phyloP scores from a whole-genome alignment of 805 yeast genomes.

The Hanseniaspora pseudoguilliermondii region DNA sequence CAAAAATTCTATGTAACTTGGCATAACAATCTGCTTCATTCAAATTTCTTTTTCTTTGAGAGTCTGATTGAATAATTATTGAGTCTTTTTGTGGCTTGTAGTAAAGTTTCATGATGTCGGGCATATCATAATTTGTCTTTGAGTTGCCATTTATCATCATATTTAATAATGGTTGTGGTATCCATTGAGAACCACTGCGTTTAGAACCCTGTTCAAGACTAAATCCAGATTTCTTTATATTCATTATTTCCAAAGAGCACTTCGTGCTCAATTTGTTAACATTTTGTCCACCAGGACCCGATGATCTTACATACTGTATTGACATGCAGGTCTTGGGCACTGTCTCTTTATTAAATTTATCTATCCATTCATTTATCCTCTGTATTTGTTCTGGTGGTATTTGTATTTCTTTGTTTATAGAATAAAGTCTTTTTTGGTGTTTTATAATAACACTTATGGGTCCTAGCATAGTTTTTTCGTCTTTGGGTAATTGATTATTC shows the following conservation, averaged over 20 bases:
- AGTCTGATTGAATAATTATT: conserved; percentile 49
- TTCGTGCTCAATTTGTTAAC: conserved; percentile 57
- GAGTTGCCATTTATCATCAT: conserved; percentile 30
- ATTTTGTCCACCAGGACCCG: conserved; percentile 84
- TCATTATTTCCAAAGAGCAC: conserved; percentile 43
- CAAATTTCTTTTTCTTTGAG: conserved; percentile 42
- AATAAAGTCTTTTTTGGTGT: neutral
- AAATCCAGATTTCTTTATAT: conserved; percentile 28
- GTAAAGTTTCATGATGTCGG: conserved; percentile 11
- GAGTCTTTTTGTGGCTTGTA: conserved; percentile 30
- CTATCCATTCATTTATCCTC: neutral
- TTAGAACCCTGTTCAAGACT: neutral
- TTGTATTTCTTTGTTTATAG: neutral
- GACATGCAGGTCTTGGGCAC: conserved; percentile 2
- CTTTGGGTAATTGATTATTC: too few species aligned
- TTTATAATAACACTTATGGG: neutral
- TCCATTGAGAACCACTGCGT: conserved; percentile 36
- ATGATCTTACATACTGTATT: conserved; percentile 35
- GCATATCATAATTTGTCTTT: conserved; percentile 43
- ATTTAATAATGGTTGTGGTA: conserved; percentile 39
- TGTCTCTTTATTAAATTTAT: neutral
- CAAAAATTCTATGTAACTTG: conserved; percentile 46
- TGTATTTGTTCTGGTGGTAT: neutral
- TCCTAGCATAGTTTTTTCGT: too few species aligned
- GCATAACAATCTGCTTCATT: conserved; percentile 47